These are phyloP conservation scores for Metschnikowia aberdeeniae DNA, from an alignment of 805 yeast species.

Conservation along the genomic window DNA sequence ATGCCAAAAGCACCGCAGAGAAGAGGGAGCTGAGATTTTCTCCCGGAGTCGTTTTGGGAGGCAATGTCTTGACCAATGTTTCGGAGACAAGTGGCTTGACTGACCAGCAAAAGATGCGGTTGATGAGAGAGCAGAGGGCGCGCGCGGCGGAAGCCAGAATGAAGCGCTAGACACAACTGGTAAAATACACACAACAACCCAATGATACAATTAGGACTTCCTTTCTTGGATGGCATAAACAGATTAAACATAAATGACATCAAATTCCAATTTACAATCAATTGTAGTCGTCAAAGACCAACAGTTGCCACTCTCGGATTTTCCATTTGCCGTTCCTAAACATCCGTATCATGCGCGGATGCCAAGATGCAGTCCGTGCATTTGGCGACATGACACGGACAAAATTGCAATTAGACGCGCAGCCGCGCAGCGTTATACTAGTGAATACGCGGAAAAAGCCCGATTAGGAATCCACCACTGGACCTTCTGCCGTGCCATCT, in stretches of 20 bases:
- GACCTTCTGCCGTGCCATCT: neutral
- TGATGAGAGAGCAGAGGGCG: constrained; percentile 93
- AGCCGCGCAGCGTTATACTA: neutral
- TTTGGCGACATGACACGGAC: neutral
- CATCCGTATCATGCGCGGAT: no score
- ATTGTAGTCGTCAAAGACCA: no score
- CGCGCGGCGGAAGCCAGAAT: constrained; percentile 90
- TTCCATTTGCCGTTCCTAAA: no score
- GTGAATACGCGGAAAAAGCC: neutral
- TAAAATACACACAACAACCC: no score
- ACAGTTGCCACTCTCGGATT: no score
- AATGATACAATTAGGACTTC: no score
- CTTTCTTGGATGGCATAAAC: no score
- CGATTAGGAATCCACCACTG: neutral
- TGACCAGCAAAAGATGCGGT: constrained; percentile 67
- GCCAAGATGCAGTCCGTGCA: neutral
- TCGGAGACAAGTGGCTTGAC: constrained; percentile 57
- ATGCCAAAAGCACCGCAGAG: constrained; percentile 20
- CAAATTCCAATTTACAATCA: no score
- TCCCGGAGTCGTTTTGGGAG: constrained; percentile 33
- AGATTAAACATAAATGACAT: no score
- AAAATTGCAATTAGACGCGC: neutral
- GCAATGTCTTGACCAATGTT: constrained; percentile 15
- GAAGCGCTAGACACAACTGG: neutral
- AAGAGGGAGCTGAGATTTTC: constrained; percentile 29